Base-by-base conservation (phyloP, 768 basidiomycete genomes). In the Tricholoma sp. region DNA sequence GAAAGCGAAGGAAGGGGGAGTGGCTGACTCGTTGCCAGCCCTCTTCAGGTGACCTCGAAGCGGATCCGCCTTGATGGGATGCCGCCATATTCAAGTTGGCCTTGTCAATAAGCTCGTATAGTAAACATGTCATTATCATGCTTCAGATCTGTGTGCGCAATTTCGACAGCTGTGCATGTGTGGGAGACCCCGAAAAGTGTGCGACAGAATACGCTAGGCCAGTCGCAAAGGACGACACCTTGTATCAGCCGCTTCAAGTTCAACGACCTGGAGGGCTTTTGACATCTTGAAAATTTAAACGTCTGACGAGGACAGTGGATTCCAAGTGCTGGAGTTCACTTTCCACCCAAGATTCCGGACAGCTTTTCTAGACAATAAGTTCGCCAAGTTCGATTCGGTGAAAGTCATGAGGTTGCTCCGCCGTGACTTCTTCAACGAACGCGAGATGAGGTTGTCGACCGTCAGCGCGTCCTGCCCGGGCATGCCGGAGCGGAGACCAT, bases 301-400 rank as follows among this genome's bases (percentile, higher is more conserved):
- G n/a, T n/a, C n/a, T n/a, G n/a, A n/a, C n/a, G 51, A 18, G 59
- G 52, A 50, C 69, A 65, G 52, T 66, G 62, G 31, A 34, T 31
- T 59, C 70, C 71, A 73, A 19, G 61, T 61, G 54, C 67, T 72
- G 2, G 69, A 67, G 29, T 63, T 57, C 66, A 64, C 66, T 11
- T 71, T 70, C 68, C 67, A 72, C 11, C 69, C 70, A 5, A 73
- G 66, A 56, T 72, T 72, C 10, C 64, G 59, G 4, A 60, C 32
- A 52, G 71, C 54, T 10, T 47, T 61, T 65, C 63, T 21, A 59
- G 63, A n/a, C 71, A 71, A 72, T 50, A 0, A 34, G 18, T 4
- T 72, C 58, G 8, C 64, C 66, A 47, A 68, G 69, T 43, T 68
- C 63, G 34, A 71, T 39, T 47, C 56, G 63, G 37, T 59, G 39